Base-by-base conservation (phyloP, 2,329 filamentous ascomycete genomes). In the Colletotrichum musicola region DNA sequence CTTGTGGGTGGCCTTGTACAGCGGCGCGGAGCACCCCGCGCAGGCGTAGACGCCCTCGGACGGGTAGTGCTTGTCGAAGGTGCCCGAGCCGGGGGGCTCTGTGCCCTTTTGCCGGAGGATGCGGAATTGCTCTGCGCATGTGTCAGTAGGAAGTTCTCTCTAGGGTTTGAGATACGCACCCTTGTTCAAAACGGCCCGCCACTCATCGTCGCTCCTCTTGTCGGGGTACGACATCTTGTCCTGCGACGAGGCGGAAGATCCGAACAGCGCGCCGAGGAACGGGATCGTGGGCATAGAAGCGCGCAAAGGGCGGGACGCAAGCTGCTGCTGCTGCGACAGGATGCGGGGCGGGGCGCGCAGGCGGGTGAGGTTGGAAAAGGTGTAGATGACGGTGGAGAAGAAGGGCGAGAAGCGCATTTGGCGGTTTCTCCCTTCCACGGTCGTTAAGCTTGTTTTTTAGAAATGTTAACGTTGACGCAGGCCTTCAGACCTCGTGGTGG, bases 1-100 rank as follows among this genome's bases (percentile, higher is more conserved):
- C 81, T 99, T 99, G 82, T 97, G 95, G 71, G 87, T 87, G 30
- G 96, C 95, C 80, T 91, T 95, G 88, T 99, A 99, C 18, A 99
- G 89, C 5, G 96, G 95, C 7, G 94, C 88, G 30, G 90, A 81
- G 85, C 96, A 99, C 60, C 89, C 96, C 18, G 93, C 93, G 81
- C 96, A 99, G 53, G 86, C 90, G 83, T 98, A 99, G 62, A 94
- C 88, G 65, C 96, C 97, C 5, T 86, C 77, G 0, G 86, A 81
- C 1, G 94, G 90, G 77, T 90, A 88, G 84, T 98, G 94, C 79
- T 95, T 94, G 84, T 99, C 92, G 79, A 92, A 98, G 79, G 92
- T 89, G 75, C 95, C 95, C 6, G 91, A 90, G 73, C 89, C 90
- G 16, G 95, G 89, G 2, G 88, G 81, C 79, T 99, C 97, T 53